Percentiles rank a stretch among this genome's conserved stretches.
Conservation (phyloP, 2,329 filamentous ascomycete species). For the Furcasterigmium furcatum region DNA sequence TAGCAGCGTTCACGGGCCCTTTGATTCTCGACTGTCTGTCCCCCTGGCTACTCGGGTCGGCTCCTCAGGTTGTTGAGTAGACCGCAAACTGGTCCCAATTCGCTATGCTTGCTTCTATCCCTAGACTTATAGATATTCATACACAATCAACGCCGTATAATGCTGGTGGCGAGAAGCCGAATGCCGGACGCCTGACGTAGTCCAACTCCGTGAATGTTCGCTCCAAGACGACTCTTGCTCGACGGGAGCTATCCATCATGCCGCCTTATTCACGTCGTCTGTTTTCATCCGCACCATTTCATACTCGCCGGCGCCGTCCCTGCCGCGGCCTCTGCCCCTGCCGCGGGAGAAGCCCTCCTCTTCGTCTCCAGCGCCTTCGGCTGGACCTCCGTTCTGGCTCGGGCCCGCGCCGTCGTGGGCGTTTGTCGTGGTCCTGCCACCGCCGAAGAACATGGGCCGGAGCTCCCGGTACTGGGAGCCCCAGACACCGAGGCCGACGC, state of each 20-base stretch:
- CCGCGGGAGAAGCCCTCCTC: conserved; percentile 49
- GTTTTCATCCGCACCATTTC: conserved; percentile 59
- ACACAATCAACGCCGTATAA: conserved; percentile 20
- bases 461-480: conserved; percentile 89
- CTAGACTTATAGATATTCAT: too few species aligned
- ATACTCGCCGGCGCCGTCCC: conserved; percentile 57
- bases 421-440: conserved; percentile 34
- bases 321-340: conserved; percentile 46
- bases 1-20: too few species aligned
- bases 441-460: conserved; percentile 82
- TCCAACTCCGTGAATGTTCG: too few species aligned
- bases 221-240: too few species aligned
- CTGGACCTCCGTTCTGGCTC: conserved; percentile 13
- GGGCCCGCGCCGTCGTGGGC: conserved; percentile 12
- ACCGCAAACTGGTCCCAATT: too few species aligned
- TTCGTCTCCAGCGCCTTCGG: conserved; percentile 13
- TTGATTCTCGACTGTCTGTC: too few species aligned
- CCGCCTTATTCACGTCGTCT: not conserved
- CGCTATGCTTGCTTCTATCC: too few species aligned
- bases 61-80: too few species aligned
- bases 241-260: too few species aligned
- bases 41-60: too few species aligned
- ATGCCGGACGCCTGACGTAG: not conserved
- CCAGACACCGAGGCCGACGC: conserved; percentile 73
- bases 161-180: not conserved